Conservation (phyloP, 1,284 basidiomycete genomes). For the Pascua guehoae region DNA sequence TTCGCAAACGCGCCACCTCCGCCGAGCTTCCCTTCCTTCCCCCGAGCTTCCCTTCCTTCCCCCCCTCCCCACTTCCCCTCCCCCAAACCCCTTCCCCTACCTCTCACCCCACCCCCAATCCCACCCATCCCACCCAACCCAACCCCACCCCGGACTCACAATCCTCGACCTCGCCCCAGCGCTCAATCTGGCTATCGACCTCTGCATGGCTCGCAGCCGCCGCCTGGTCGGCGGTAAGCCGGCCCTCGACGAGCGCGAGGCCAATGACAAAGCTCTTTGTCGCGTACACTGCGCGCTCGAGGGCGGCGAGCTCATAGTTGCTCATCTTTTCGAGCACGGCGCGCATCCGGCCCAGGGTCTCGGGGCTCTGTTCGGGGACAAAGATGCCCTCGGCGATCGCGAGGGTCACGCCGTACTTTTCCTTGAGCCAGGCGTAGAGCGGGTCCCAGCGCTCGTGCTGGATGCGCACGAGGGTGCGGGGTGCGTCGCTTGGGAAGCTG, state of each 20-base stretch:
- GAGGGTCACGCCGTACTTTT: constrained; percentile 65
- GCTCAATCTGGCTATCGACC: constrained; percentile 88
- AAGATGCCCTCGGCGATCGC: constrained; percentile 65
- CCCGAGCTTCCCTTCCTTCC: too few species aligned
- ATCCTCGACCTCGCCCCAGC: constrained; percentile 99
- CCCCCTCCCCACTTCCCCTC: too few species aligned
- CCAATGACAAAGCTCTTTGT: constrained; percentile 90
- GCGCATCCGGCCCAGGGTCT: constrained; percentile 62
- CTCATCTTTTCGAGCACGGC: constrained; percentile 63
- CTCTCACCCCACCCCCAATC: too few species aligned
- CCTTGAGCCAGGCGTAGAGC: constrained; percentile 71
- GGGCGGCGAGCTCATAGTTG: constrained; percentile 81
- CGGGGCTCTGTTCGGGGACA: constrained; percentile 63
- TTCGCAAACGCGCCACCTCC: too few species aligned
- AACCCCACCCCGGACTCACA: constrained; percentile 59
- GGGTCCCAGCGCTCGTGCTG: constrained; percentile 91
- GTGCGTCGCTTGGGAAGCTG: constrained; percentile 80
- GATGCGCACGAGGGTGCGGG: constrained; percentile 68
- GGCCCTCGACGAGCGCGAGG: constrained; percentile 74
- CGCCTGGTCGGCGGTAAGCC: constrained; percentile 76
- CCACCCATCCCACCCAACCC: too few species aligned
- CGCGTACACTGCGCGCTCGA: constrained; percentile 85
- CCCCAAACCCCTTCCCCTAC: too few species aligned
- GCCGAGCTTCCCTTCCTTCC: too few species aligned
- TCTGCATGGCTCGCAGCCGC: constrained; percentile 81